Conservation (phyloP, 2,329 filamentous ascomycete genomes). For the Exophiala calicioides region DNA sequence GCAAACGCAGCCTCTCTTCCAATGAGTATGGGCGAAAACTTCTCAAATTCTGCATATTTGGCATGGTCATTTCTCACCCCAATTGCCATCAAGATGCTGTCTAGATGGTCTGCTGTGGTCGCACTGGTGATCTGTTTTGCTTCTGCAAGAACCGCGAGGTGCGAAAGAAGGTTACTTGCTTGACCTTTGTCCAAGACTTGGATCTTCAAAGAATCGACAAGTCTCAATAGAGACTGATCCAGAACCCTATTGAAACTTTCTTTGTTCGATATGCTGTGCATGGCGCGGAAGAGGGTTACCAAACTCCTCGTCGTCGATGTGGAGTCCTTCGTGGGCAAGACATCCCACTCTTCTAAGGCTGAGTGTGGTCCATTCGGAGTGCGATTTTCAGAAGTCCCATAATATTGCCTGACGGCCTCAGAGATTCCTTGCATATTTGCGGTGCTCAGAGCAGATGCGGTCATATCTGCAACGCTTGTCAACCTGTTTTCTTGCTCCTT, state of each 20-base stretch:
- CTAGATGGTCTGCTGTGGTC: slow-evolving; percentile 14
- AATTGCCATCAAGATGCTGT: slow-evolving; percentile 14
- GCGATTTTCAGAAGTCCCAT: slow-evolving; percentile 10
- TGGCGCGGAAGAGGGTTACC: slow-evolving; percentile 10
- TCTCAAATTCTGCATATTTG: slow-evolving; percentile 41
- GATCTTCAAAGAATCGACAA: slow-evolving; percentile 1
- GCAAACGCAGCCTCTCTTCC: slow-evolving; percentile 82
- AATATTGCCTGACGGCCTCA: slow-evolving; percentile 64
- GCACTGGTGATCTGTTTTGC: slow-evolving; percentile 16
- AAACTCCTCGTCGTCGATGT: not conserved
- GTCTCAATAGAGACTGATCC: slow-evolving; percentile 12
- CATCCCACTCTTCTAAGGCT: slow-evolving; percentile 10
- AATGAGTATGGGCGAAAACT: slow-evolving; percentile 77
- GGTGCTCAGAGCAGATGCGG: slow-evolving; percentile 58
- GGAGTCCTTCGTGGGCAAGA: slow-evolving; percentile 2
- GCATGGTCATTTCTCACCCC: slow-evolving; percentile 11
- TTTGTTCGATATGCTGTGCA: slow-evolving; percentile 17
- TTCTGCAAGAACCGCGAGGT: slow-evolving; percentile 25
- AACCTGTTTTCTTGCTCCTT: slow-evolving; percentile 57
- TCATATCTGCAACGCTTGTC: slow-evolving; percentile 31
- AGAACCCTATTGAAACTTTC: slow-evolving; percentile 9
- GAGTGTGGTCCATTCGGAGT: not conserved
- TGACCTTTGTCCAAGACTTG: slow-evolving; percentile 1
- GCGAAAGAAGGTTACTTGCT: slow-evolving; percentile 7
- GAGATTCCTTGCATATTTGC: slow-evolving; percentile 86